These are phyloP conservation scores for Inosperma sp. DNA, from an alignment of 768 basidiomycete genomes.

Conservation along the genomic window DNA sequence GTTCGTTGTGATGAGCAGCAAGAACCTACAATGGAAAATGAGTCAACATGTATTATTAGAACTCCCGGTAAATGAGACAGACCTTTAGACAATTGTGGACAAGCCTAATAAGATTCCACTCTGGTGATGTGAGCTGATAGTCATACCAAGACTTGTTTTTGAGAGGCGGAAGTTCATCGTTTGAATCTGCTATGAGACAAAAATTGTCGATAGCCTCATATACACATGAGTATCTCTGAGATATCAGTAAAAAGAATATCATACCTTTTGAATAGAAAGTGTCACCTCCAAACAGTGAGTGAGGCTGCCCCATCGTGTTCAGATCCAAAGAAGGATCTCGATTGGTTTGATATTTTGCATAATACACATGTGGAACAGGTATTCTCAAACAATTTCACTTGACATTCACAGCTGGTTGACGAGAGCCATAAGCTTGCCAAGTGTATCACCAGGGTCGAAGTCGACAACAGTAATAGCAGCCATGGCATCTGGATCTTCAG, in stretches of 20 bases:
- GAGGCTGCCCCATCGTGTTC: constrained; percentile 18
- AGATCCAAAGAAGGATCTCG: constrained; percentile 15
- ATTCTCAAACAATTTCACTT: constrained; percentile 7
- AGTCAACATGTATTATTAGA: not conserved
- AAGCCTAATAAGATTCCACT: constrained; percentile 1
- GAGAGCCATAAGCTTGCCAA: constrained; percentile 19
- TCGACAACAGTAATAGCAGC: constrained; percentile 7
- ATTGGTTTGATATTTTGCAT: constrained; percentile 1
- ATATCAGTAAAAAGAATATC: not conserved
- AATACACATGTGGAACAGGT: constrained; percentile 5
- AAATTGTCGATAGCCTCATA: not conserved
- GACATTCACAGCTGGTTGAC: constrained; percentile 14
- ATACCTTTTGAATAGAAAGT: constrained; percentile 12
- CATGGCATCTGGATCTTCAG: constrained; percentile 9
- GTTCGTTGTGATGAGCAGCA: not conserved
- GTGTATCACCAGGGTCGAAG: constrained; percentile 16
- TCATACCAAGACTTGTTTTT: not conserved
- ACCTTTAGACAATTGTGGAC: constrained; percentile 2
- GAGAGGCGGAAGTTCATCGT: not conserved
- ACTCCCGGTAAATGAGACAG: not conserved
- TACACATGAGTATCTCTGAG: not conserved
- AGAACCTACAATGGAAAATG: not conserved
- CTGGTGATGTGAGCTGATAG: not conserved
- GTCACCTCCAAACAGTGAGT: constrained; percentile 12
- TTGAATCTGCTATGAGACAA: not conserved